Conservation (phyloP, 805 yeast genomes). For the Monosporozyma yasuniensis region DNA sequence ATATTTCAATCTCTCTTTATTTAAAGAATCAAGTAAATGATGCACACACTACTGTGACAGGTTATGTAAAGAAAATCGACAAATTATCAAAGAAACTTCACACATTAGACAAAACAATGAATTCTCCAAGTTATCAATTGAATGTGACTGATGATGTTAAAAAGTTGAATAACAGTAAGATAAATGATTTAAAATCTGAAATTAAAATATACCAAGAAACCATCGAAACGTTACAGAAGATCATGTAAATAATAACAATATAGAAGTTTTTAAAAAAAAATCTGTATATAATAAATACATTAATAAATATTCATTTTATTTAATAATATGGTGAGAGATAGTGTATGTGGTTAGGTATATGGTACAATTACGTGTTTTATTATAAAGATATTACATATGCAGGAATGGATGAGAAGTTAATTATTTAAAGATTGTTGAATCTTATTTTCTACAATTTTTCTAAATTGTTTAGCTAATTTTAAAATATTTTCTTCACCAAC, state of each 20-base stretch:
- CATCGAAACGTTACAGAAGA: background rate
- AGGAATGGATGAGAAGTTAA: background rate
- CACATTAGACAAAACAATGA: conserved; percentile 56
- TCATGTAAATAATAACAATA: conserved; percentile 4
- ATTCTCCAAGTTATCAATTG: conserved; percentile 63
- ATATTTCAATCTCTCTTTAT: conserved; percentile 82
- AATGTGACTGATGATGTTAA: conserved; percentile 77
- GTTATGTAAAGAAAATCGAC: conserved; percentile 64
- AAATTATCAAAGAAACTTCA: conserved; percentile 51
- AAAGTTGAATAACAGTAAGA: conserved; percentile 32
- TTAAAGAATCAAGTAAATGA: conserved; percentile 64
- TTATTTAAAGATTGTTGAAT: conserved; percentile 18
- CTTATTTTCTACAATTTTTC: conserved; percentile 40
- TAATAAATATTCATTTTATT: background rate
- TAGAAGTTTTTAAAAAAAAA: background rate
- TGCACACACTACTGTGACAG: conserved; percentile 75
- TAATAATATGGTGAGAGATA: too few relatives aligned
- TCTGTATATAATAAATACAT: background rate
- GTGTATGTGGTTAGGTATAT: background rate
- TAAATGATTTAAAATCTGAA: background rate
- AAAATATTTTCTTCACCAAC: conserved; percentile 41
- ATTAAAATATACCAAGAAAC: background rate
- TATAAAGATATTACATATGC: background rate
- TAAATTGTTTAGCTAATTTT: conserved; percentile 35
- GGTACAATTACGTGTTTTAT: background rate